Percentiles rank a stretch among this genome's conserved stretches.
Conservation (phyloP, 495 filamentous ascomycete genomes). For the Podospora anserina region DNA sequence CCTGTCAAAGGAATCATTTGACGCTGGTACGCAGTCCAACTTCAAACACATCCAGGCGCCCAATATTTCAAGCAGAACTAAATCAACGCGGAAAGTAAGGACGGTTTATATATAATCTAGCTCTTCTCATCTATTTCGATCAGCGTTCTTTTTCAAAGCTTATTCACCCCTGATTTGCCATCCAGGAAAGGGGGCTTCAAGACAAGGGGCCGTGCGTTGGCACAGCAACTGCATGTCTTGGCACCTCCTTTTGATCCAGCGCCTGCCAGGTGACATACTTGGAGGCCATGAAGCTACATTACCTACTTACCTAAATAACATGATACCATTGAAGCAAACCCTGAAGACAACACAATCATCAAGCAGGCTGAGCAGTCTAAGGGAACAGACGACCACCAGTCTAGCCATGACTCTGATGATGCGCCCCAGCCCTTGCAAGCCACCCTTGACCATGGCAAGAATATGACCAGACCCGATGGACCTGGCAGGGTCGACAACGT, state of each 20-base stretch:
- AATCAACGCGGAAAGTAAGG: background rate
- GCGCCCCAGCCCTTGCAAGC: too few relatives aligned
- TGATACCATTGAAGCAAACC: too few relatives aligned
- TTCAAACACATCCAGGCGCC: background rate
- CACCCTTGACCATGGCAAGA: too few relatives aligned
- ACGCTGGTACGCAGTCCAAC: background rate
- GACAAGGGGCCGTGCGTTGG: background rate
- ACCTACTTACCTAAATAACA: too few relatives aligned
- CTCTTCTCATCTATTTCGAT: background rate
- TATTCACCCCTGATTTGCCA: background rate
- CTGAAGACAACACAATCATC: too few relatives aligned
- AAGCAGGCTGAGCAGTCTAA: too few relatives aligned
- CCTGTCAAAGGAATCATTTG: background rate
- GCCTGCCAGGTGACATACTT: background rate
- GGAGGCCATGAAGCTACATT: background rate
- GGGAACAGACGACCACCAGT: too few relatives aligned
- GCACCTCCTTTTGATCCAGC: background rate
- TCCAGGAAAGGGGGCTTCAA: constrained; percentile 5
- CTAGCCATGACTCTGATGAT: too few relatives aligned
- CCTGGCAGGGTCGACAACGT: too few relatives aligned
- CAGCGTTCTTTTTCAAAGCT: background rate
- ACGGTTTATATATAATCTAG: background rate
- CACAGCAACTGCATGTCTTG: background rate
- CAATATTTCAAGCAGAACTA: too few relatives aligned
- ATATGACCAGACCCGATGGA: too few relatives aligned